phyloP scores from a whole-genome alignment of 2,329 filamentous ascomycete genomes.

The Cladosporium oxysporum region DNA sequence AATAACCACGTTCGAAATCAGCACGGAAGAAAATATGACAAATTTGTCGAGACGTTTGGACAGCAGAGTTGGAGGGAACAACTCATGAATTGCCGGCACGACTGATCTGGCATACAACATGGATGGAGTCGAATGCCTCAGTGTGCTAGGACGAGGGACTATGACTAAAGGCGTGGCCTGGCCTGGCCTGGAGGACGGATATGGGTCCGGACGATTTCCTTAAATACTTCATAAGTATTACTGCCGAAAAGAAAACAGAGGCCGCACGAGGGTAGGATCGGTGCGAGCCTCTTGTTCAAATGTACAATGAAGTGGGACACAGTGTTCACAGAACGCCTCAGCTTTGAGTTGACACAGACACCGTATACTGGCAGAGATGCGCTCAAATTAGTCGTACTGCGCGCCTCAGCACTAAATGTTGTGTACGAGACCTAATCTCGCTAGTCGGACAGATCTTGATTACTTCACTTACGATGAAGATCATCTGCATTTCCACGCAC shows the following conservation, averaged over 20 bases:
- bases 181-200: not conserved
- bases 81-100: not conserved
- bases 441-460: not conserved
- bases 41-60: not conserved
- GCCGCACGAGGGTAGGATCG: not conserved
- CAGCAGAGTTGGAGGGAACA: not conserved
- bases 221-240: slow-evolving; percentile 22
- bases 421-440: not conserved
- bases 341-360: not conserved
- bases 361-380: not conserved
- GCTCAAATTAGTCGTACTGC: not conserved
- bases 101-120: not conserved
- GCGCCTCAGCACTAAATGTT: too few relatives aligned
- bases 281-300: not conserved
- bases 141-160: not conserved
- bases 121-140: not conserved
- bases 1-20: slow-evolving; percentile 25
- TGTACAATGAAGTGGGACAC: not conserved
- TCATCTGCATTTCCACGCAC: not conserved
- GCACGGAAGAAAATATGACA: too few relatives aligned
- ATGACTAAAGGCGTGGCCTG: not conserved
- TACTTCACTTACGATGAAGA: not conserved
- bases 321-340: not conserved
- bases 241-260: slow-evolving; percentile 13
- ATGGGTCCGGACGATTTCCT: slow-evolving; percentile 10